A percentile compares a stretch with the other conserved stretches of the same genome.
Conservation (phyloP, 495 filamentous ascomycete genomes). For the Penicillium coprophilum region DNA sequence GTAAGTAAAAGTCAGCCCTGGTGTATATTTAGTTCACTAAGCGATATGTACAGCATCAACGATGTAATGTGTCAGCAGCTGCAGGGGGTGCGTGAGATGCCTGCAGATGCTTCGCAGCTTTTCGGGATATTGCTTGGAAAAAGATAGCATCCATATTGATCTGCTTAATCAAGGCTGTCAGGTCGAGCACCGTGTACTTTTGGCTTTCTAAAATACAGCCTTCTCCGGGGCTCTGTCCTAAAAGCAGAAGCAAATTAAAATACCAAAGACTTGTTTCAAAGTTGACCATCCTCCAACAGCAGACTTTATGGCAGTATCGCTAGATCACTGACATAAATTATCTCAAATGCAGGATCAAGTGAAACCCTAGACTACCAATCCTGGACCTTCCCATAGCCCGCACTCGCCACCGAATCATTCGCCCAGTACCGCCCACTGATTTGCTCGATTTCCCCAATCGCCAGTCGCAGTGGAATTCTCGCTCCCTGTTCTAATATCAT, state of each 20-base stretch:
- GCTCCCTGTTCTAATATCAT: not conserved
- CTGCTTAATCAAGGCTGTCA: no score
- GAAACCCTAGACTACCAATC: not conserved
- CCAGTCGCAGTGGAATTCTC: slow-evolving; percentile 4
- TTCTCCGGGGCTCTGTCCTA: no score
- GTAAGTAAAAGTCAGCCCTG: not conserved
- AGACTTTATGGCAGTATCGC: no score
- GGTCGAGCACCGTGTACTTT: no score
- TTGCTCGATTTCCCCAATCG: not conserved
- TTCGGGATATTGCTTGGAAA: no score
- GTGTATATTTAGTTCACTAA: not conserved
- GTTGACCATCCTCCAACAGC: no score
- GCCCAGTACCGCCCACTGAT: slow-evolving; percentile 9
- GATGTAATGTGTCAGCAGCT: not conserved
- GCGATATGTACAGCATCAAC: not conserved
- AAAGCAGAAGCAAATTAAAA: no score
- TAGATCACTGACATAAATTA: no score
- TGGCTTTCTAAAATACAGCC: no score
- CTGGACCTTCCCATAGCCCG: not conserved
- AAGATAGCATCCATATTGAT: no score
- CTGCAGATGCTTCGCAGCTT: not conserved
- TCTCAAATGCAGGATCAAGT: no score
- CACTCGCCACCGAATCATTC: slow-evolving; percentile 12
- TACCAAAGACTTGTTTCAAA: no score
- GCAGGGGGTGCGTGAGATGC: not conserved